phyloP scores from a whole-genome alignment of 305 asterid species.

The Fraxinus greggii region DNA sequence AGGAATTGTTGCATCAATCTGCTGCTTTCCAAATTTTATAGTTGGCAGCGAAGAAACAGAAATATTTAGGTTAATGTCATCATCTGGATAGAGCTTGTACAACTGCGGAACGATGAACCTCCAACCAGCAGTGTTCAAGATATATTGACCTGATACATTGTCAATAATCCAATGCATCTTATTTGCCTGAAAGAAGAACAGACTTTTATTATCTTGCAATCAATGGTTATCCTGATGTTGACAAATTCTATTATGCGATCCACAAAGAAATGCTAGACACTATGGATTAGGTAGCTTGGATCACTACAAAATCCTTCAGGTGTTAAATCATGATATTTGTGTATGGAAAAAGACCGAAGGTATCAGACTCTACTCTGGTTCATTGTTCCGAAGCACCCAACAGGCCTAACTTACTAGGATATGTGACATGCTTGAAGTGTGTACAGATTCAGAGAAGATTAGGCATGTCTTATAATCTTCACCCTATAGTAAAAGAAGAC shows the following conservation, averaged over 20 bases:
- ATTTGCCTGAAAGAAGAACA: conserved; percentile 52
- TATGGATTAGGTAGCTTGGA: background rate
- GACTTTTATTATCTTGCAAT: conserved; percentile 12
- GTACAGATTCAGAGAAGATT: background rate
- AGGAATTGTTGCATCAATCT: conserved; percentile 50
- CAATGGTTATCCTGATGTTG: conserved; percentile 17
- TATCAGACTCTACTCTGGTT: background rate
- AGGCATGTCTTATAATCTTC: background rate
- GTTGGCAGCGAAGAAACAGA: conserved; percentile 60
- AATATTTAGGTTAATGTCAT: conserved; percentile 68
- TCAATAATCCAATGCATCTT: conserved; percentile 77
- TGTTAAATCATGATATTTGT: background rate
- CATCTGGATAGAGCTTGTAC: conserved; percentile 78
- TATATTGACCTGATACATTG: conserved; percentile 56
- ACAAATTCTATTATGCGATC: conserved; percentile 13
- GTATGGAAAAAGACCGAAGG: background rate
- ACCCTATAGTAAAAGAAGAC: background rate
- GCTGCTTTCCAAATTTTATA: conserved; percentile 47
- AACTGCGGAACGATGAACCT: conserved; percentile 75
- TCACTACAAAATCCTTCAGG: conserved; percentile 1
- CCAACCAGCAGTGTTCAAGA: conserved; percentile 90
- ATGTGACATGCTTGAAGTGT: background rate
- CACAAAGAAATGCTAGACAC: conserved; percentile 13
- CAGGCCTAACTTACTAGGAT: background rate
- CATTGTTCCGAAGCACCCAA: conserved; percentile 1